Conservation (phyloP, 106 monocot species). For the Phalaenopsis equestris region DNA sequence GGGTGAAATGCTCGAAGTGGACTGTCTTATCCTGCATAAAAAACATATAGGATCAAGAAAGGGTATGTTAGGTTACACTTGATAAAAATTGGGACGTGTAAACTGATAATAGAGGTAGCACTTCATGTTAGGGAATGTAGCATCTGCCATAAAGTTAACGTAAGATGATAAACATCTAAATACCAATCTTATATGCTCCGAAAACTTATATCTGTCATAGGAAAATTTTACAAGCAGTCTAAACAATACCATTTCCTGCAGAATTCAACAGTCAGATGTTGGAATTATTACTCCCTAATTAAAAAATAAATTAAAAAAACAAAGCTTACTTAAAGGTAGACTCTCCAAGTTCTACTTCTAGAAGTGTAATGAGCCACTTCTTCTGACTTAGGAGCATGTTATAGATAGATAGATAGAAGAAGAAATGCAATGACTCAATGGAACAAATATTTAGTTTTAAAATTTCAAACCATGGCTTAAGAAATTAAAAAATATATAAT, state of each 20-base stretch:
- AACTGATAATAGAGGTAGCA: background rate
- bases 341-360: background rate
- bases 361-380: background rate
- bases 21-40: slow-evolving; percentile 53
- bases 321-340: background rate
- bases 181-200: background rate
- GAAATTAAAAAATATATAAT: background rate
- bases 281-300: background rate
- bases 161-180: background rate
- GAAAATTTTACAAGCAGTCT: background rate
- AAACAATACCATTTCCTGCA: background rate
- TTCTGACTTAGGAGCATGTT: background rate
- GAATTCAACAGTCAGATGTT: background rate
- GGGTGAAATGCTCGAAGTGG: slow-evolving; percentile 56
- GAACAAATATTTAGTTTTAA: background rate
- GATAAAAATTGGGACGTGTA: background rate
- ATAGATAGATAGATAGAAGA: background rate
- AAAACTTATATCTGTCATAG: background rate
- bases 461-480: background rate
- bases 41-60: background rate
- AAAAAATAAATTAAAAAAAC: background rate
- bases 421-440: background rate
- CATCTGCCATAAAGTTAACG: background rate
- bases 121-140: background rate
- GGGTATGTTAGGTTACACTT: background rate